Conservation (phyloP, 2,329 filamentous ascomycete genomes). For the Ceratocystis alfenasii region DNA sequence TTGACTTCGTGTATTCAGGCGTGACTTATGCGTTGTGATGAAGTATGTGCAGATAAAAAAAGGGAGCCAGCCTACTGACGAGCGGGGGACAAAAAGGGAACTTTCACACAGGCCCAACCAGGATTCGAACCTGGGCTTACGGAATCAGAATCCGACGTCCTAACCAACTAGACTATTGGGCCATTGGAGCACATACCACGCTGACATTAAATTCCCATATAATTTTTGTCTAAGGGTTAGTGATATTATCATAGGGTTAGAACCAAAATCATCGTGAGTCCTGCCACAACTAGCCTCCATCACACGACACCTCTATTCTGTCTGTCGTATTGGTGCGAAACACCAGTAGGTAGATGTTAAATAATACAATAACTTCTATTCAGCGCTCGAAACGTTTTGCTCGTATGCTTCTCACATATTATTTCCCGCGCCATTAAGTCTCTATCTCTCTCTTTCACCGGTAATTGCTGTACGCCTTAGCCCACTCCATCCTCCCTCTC, state of each 20-base stretch:
- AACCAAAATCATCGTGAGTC: no score
- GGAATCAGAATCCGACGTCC: conserved; percentile 20
- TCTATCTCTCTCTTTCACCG: not conserved
- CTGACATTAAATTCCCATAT: not conserved
- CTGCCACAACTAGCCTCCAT: no score
- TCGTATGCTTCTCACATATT: no score
- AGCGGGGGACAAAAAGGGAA: not conserved
- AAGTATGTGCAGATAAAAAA: not conserved
- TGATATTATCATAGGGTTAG: fast-evolving
- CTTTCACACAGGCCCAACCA: conserved; percentile 12
- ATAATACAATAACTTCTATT: no score
- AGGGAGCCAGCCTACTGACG: not conserved
- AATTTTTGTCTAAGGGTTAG: no score
- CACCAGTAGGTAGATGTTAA: no score
- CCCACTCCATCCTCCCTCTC: not conserved
- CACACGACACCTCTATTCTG: no score
- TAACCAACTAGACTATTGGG: conserved; percentile 22
- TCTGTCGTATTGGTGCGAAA: no score
- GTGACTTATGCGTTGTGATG: not conserved
- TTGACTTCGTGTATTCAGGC: not conserved
- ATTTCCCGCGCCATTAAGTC: no score
- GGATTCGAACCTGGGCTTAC: conserved; percentile 21
- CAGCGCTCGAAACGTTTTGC: no score
- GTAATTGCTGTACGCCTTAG: not conserved
- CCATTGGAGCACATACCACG: no score